Conservation (phyloP, 192 early-diverging fungal genomes). For the Radiomyces spectabilis region DNA sequence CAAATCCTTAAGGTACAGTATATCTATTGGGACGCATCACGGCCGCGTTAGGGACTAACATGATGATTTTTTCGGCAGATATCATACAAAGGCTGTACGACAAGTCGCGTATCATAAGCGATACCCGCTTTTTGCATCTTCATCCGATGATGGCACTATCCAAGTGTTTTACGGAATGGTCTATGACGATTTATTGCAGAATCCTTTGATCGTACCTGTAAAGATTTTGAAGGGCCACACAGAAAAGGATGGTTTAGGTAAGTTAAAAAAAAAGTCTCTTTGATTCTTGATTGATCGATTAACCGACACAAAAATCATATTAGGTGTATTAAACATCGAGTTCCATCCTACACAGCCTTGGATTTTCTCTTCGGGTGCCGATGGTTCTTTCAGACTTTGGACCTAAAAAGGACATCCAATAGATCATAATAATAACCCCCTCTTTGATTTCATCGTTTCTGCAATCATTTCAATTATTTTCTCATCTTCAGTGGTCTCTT, state of each 20-base stretch:
- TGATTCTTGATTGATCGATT: too few species aligned
- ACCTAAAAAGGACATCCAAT: too few species aligned
- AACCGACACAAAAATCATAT: too few species aligned
- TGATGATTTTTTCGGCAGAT: constrained; percentile 41
- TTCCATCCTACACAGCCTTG: constrained; percentile 98
- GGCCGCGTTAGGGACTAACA: background rate
- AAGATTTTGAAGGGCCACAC: constrained; percentile 82
- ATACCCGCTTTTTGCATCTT: constrained; percentile 91
- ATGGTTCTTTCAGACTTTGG: constrained; percentile 83
- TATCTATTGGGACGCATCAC: too few species aligned
- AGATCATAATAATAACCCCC: too few species aligned
- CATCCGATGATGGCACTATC: constrained; percentile 86
- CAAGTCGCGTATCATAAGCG: constrained; percentile 79
- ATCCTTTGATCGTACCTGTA: constrained; percentile 97
- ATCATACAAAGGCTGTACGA: constrained; percentile 85
- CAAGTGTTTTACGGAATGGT: constrained; percentile 99
- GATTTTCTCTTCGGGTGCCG: constrained; percentile 90
- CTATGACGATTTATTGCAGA: constrained; percentile 90
- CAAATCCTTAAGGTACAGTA: constrained; percentile 77
- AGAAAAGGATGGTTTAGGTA: constrained; percentile 64
- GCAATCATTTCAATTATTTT: too few species aligned
- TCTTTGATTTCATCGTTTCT: too few species aligned
- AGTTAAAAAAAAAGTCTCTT: too few species aligned
- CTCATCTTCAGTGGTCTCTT: too few species aligned
- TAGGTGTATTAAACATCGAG: constrained; percentile 37